phyloP scores from a whole-genome alignment of 495 filamentous ascomycete genomes.

The Usnea hakonensis region DNA sequence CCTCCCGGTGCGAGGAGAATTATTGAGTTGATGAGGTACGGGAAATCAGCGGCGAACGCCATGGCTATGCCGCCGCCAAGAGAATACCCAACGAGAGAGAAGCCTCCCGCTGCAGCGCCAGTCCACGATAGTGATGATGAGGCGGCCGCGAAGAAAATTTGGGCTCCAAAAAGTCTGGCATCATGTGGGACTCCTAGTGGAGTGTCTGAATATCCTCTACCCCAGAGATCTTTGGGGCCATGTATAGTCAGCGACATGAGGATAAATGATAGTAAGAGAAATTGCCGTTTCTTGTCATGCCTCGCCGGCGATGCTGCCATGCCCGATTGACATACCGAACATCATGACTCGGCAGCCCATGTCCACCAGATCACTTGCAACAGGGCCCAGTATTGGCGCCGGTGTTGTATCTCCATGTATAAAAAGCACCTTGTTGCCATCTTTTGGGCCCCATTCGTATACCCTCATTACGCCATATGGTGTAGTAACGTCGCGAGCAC shows the following conservation, averaged over 20 bases:
- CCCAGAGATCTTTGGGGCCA: constrained; percentile 24
- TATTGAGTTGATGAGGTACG: constrained; percentile 13
- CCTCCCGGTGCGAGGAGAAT: constrained; percentile 18
- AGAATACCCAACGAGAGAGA: constrained; percentile 19
- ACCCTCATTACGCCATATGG: constrained; percentile 74
- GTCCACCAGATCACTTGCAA: constrained; percentile 61
- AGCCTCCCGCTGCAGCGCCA: constrained; percentile 11
- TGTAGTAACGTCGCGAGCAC: constrained; percentile 61
- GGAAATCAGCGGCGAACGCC: constrained; percentile 14
- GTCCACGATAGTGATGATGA: constrained; percentile 18
- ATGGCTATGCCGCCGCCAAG: constrained; percentile 20
- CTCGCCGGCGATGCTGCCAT: neutral
- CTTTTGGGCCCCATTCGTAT: constrained; percentile 78
- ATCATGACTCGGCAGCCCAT: constrained; percentile 75
- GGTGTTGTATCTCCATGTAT: constrained; percentile 84
- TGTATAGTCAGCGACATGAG: neutral
- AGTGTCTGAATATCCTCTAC: constrained; percentile 31
- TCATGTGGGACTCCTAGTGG: constrained; percentile 12
- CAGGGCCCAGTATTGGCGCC: constrained; percentile 56
- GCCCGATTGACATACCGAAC: constrained; percentile 43
- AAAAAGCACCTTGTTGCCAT: constrained; percentile 70
- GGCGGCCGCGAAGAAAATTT: constrained; percentile 15
- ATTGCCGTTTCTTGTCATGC: no score
- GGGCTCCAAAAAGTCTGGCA: constrained; percentile 7
- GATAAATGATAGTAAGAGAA: neutral